These are phyloP conservation scores for Xerocomellus chrysenteron DNA, from an alignment of 768 basidiomycete species.

Conservation along the genomic window DNA sequence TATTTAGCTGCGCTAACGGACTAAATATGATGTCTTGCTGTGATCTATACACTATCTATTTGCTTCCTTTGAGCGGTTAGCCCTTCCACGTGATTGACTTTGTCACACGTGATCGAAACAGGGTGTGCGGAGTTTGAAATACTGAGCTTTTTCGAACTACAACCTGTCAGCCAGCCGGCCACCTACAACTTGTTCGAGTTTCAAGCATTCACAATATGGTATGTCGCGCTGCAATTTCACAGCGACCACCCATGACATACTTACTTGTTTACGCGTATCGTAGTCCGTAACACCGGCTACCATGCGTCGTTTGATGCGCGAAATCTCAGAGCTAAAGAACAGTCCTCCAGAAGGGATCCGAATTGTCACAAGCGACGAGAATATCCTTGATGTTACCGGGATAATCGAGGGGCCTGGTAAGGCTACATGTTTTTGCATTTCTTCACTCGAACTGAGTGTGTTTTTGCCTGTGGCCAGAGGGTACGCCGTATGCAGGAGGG, in stretches of 20 bases:
- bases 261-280: neutral
- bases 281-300: conserved; percentile 51
- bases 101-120: conserved; percentile 26
- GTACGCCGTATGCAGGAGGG: conserved; percentile 71
- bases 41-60: conserved; percentile 8
- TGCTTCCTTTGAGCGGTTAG: conserved; percentile 1
- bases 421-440: conserved; percentile 25
- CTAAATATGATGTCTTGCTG: conserved; percentile 19
- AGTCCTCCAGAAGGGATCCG: conserved; percentile 93
- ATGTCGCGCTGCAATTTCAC: conserved; percentile 3
- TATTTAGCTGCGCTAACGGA: conserved; percentile 55
- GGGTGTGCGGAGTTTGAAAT: conserved; percentile 27
- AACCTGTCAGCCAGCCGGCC: conserved; percentile 13
- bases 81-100: conserved; percentile 21
- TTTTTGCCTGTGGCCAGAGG: conserved; percentile 37
- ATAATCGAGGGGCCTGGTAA: conserved; percentile 89
- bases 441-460: conserved; percentile 5
- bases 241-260: neutral
- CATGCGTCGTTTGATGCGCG: conserved; percentile 85
- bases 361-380: conserved; percentile 80
- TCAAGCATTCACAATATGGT: conserved; percentile 23
- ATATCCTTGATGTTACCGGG: conserved; percentile 84
- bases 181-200: conserved; percentile 6
- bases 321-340: conserved; percentile 75
- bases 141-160: conserved; percentile 25